Base-by-base conservation (phyloP, 2,329 filamentous ascomycete species). In the Apiospora marii region DNA sequence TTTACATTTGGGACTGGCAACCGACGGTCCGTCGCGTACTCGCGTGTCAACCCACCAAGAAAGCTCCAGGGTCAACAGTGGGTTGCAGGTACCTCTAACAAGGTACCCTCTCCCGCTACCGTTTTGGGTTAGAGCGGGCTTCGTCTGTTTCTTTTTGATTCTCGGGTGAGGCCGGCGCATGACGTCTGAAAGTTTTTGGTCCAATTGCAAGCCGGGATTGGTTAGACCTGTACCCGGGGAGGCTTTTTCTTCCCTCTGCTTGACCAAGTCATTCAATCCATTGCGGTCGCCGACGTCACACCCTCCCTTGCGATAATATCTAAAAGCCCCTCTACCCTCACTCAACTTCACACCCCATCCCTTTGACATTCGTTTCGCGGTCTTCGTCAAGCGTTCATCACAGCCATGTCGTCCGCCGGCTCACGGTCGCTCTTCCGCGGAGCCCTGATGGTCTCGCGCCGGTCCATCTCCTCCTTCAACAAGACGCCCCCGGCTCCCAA, bases 401-500 rank as follows among this genome's bases (percentile, higher is more conserved):
- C 74, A 71, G 53, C 77, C 76, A 4, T 69, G 67, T 69, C 67
- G 43, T n/a, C 46, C 67, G 43, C 67, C 34, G 58, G 58, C 58
- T 64, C 58, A 24, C 58, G 58, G 67, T 68, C 67, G 44, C 67
- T 68, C 44, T 46, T 68, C 67, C 67, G 67, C 44, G 67, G 67
- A 48, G 67, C 67, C 7, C n/a, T 48, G 67, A 68, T 68, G 44
- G 41, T 78, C 78, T 7, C 74, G 69, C 64, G 74, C 76, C 74
- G 74, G 72, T 64, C 74, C 64, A 70, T 76, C 78, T 12, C 79
- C 76, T 16, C 78, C 76, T 72, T 74, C 68, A 72, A 74, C 70
- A 74, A 74, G 78, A 78, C 72, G 77, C 79, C 12, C 75, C 75
- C 30, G 75, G 76, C 68, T 41, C 53, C 72, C 68, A 72, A 69